Conservation (phyloP, 495 filamentous ascomycete genomes). For the Diplogelasinospora grovesii region DNA sequence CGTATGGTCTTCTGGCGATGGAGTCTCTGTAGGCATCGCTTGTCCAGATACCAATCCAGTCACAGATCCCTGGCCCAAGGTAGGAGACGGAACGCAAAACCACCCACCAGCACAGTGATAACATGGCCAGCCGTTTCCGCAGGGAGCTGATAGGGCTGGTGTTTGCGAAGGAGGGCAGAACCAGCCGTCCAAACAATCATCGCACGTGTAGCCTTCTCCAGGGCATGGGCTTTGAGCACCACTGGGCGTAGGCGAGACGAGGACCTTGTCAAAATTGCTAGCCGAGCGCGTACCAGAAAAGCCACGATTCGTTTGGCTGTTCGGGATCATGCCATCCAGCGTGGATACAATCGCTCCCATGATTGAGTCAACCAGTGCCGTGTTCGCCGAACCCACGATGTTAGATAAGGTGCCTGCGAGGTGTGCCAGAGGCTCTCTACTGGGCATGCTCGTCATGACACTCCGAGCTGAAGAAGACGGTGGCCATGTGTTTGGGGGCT, state of each 20-base stretch:
- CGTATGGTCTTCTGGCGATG: neutral
- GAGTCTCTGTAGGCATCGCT: neutral
- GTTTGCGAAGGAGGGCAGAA: slow-evolving; percentile 37
- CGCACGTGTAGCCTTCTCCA: slow-evolving; percentile 33
- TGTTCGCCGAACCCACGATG: slow-evolving; percentile 6
- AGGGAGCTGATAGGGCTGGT: slow-evolving; percentile 34
- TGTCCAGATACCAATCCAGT: neutral
- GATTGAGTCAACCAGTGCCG: slow-evolving; percentile 8
- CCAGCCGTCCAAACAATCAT: slow-evolving; percentile 36
- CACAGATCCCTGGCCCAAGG: slow-evolving; percentile 9
- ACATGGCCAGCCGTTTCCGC: slow-evolving; percentile 37
- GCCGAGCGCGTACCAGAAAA: too few relatives aligned
- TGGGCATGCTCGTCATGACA: too few relatives aligned
- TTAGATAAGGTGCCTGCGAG: slow-evolving; percentile 6
- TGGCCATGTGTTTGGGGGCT: too few relatives aligned
- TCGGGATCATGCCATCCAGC: slow-evolving; percentile 9
- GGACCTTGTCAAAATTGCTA: neutral
- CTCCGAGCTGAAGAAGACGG: too few relatives aligned
- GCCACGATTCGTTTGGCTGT: slow-evolving; percentile 3
- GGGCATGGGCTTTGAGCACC: slow-evolving; percentile 25
- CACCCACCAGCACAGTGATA: slow-evolving; percentile 32
- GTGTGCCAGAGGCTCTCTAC: slow-evolving; percentile 3
- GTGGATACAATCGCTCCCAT: slow-evolving; percentile 9
- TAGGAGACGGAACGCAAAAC: slow-evolving; percentile 31
- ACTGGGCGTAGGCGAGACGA: neutral